phyloP scores from a whole-genome alignment of 768 basidiomycete genomes.

The Lactifluus pinguis region DNA sequence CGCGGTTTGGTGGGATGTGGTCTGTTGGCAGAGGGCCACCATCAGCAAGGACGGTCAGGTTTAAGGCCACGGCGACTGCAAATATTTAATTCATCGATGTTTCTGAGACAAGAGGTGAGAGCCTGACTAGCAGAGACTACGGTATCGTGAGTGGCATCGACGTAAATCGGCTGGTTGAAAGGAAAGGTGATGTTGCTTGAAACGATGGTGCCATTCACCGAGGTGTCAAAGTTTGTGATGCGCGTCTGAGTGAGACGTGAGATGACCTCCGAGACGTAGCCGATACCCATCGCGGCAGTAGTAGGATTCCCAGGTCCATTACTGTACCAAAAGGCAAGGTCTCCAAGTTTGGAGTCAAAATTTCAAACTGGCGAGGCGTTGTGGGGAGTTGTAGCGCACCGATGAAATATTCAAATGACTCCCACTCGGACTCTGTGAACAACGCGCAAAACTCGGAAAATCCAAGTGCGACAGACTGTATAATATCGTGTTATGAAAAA shows the following conservation, averaged over 20 bases:
- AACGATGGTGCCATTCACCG: slow-evolving; percentile 40
- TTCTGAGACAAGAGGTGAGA: background rate
- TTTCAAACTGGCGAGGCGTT: background rate
- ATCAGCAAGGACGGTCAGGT: slow-evolving; percentile 35
- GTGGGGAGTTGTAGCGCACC: slow-evolving; percentile 19
- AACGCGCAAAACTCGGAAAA: slow-evolving; percentile 41
- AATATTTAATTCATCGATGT: background rate
- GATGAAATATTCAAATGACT: slow-evolving; percentile 36
- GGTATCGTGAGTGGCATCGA: slow-evolving; percentile 40
- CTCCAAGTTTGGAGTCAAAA: slow-evolving; percentile 4
- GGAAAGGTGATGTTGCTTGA: slow-evolving; percentile 30
- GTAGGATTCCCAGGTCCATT: slow-evolving; percentile 37
- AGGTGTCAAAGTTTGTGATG: slow-evolving; percentile 33
- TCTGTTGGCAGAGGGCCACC: slow-evolving; percentile 33
- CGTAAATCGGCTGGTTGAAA: slow-evolving; percentile 33
- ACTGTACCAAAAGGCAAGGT: slow-evolving; percentile 29
- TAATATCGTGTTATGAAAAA: background rate
- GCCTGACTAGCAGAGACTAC: slow-evolving; percentile 32
- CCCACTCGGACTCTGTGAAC: slow-evolving; percentile 46
- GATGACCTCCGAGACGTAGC: slow-evolving; percentile 37
- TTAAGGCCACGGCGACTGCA: slow-evolving; percentile 36
- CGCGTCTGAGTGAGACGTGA: slow-evolving; percentile 34
- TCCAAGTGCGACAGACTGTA: slow-evolving; percentile 41
- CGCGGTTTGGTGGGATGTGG: slow-evolving; percentile 29
- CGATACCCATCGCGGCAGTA: slow-evolving; percentile 31